A percentile compares a stretch with the other conserved stretches of the same genome.
phyloP scores from a whole-genome alignment of 179 eudicot species.

The Monotropa hypopitys region DNA sequence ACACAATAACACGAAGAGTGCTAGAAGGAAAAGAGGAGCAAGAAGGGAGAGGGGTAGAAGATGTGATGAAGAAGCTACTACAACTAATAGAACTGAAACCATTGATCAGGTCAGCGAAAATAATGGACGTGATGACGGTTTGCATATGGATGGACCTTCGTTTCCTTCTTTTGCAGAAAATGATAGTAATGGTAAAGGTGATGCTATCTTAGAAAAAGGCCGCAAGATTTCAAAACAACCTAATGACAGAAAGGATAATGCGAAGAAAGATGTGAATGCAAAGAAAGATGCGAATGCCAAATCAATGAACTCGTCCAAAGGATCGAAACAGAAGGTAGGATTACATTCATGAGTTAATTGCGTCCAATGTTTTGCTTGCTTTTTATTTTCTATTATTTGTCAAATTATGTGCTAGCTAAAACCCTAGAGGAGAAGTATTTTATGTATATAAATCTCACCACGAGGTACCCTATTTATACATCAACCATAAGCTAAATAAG shows the following conservation, averaged over 20 bases:
- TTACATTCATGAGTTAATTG: not conserved
- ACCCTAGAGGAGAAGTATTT: too few species aligned
- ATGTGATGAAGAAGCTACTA: conserved; percentile 27
- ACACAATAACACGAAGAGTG: conserved; percentile 45
- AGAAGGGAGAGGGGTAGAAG: conserved; percentile 37
- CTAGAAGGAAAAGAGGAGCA: conserved; percentile 56
- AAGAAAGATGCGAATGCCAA: conserved; percentile 50
- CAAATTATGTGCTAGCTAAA: not conserved
- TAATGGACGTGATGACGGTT: conserved; percentile 17
- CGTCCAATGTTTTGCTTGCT: not conserved
- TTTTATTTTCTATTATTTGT: not conserved
- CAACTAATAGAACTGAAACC: conserved; percentile 14
- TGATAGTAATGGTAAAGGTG: conserved; percentile 22
- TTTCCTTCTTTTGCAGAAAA: conserved; percentile 16
- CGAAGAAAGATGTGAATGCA: conserved; percentile 38
- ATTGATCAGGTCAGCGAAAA: conserved; percentile 15
- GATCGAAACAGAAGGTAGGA: conserved; percentile 69
- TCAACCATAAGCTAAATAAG: too few species aligned
- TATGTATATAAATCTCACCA: too few species aligned
- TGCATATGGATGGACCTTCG: conserved; percentile 14
- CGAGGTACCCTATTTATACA: too few species aligned
- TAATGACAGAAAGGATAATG: conserved; percentile 24
- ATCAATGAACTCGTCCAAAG: conserved; percentile 45
- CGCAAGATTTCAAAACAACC: conserved; percentile 26
- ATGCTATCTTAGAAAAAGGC: conserved; percentile 14